A percentile compares a stretch with the other conserved stretches of the same genome.
These are phyloP conservation scores for Taphrina populina DNA, from an alignment of 1,139 yeast species.

Conservation along the genomic window DNA sequence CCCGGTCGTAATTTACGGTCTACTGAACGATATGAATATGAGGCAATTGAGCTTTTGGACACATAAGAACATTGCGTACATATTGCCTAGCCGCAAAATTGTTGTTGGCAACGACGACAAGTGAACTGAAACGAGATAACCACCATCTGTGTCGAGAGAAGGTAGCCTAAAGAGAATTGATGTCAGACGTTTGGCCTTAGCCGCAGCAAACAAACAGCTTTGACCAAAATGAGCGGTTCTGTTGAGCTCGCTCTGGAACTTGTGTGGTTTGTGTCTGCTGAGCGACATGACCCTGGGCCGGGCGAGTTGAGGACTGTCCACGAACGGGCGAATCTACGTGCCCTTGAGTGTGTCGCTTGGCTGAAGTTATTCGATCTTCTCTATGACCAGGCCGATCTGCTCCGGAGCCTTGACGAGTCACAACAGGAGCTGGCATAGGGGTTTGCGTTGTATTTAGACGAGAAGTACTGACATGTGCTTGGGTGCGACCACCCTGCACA, in stretches of 20 bases:
- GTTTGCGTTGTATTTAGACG: slow-evolving; percentile 8
- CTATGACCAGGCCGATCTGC: slow-evolving; percentile 11
- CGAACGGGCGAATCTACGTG: slow-evolving; percentile 3
- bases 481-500: slow-evolving; percentile 32
- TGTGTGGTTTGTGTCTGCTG: slow-evolving; percentile 8
- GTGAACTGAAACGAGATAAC: too few relatives aligned
- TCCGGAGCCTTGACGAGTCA: slow-evolving; percentile 16
- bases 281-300: too few relatives aligned
- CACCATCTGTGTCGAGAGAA: too few relatives aligned
- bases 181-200: not conserved
- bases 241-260: not conserved
- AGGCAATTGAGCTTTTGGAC: too few relatives aligned
- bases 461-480: slow-evolving; percentile 22
- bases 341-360: slow-evolving; percentile 1
- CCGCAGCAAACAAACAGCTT: slow-evolving; percentile 18
- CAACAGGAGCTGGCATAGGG: slow-evolving; percentile 15
- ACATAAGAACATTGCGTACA: too few relatives aligned
- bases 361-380: slow-evolving; percentile 2
- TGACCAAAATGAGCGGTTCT: slow-evolving; percentile 10
- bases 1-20: too few relatives aligned
- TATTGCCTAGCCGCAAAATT: too few relatives aligned
- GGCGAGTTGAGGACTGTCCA: not conserved
- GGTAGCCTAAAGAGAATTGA: too few relatives aligned
- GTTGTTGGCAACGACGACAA: too few relatives aligned
- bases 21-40: too few relatives aligned